Evolutionary conservation across 805 yeast species (phyloP).

Genomic region (Wilhelminamyces savonicus): DNA sequence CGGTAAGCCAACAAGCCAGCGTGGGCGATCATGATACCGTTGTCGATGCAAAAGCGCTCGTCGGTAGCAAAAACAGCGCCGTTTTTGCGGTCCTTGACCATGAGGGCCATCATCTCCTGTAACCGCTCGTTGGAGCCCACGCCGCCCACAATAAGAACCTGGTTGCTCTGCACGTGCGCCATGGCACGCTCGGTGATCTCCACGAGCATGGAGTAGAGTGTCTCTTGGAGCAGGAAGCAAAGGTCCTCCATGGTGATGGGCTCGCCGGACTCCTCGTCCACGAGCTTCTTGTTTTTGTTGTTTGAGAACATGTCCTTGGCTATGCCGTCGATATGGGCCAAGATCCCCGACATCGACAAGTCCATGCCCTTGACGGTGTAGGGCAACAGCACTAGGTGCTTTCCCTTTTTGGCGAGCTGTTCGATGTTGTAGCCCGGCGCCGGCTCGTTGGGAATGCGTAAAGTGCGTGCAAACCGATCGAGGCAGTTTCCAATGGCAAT

Average conservation of each 20-base stretch:
- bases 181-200: slow-evolving; percentile 97
- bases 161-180: slow-evolving; percentile 91
- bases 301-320: slow-evolving; percentile 63
- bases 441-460: slow-evolving; percentile 85
- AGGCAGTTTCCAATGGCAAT: slow-evolving; percentile 97
- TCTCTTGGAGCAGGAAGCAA: slow-evolving; percentile 90
- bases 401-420: slow-evolving; percentile 75
- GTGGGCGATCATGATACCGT: slow-evolving; percentile 98
- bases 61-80: slow-evolving; percentile 94
- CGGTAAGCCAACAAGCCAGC: slow-evolving; percentile 87
- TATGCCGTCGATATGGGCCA: slow-evolving; percentile 75
- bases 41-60: slow-evolving; percentile 94
- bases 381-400: slow-evolving; percentile 67
- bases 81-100: slow-evolving; percentile 78
- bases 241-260: slow-evolving; percentile 75
- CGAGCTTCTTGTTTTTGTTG: slow-evolving; percentile 29
- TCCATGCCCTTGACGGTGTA: slow-evolving; percentile 99
- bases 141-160: slow-evolving; percentile 94
- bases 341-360: slow-evolving; percentile 89
- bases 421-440: slow-evolving; percentile 98
- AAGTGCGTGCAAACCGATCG: slow-evolving; percentile 90
- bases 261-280: slow-evolving; percentile 40
- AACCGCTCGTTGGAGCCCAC: slow-evolving; percentile 93
- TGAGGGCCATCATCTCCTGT: slow-evolving; percentile 94
- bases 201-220: slow-evolving; percentile 90